These are phyloP conservation scores for Irpex sp. DNA, from an alignment of 1,284 basidiomycete species.

Conservation along the genomic window DNA sequence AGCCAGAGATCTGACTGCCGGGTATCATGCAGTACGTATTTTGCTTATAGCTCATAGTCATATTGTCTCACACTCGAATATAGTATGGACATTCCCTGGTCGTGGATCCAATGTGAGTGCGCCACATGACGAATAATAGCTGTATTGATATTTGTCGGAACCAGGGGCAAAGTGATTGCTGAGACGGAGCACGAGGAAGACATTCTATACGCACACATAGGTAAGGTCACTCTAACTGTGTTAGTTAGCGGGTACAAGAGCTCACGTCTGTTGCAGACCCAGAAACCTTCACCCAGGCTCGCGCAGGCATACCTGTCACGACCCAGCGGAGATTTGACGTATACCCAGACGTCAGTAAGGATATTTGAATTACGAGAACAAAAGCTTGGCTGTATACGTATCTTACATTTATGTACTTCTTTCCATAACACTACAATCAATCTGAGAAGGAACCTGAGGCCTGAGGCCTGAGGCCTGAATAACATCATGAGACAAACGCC, in stretches of 20 bases:
- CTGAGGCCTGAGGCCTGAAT: no score
- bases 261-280: constrained; percentile 53
- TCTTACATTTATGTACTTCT: no score
- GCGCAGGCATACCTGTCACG: constrained; percentile 85
- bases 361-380: constrained; percentile 8
- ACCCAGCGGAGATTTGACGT: constrained; percentile 90
- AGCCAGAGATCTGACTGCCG: constrained; percentile 78
- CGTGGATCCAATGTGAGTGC: constrained; percentile 81
- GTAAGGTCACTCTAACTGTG: constrained; percentile 41
- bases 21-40: constrained; percentile 79
- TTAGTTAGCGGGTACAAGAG: constrained; percentile 5
- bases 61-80: neutral
- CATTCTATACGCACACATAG: constrained; percentile 80
- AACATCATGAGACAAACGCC: neutral
- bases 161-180: constrained; percentile 76
- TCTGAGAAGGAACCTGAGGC: neutral
- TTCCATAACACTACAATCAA: no score
- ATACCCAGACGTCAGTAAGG: constrained; percentile 69
- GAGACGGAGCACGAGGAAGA: constrained; percentile 81
- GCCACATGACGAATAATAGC: neutral
- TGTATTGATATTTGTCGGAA: neutral
- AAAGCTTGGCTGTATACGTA: neutral
- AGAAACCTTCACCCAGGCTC: constrained; percentile 61
- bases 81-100: constrained; percentile 78
- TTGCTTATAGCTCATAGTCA: neutral